phyloP scores from a whole-genome alignment of 2,329 filamentous ascomycete genomes.

The Aureobasidium sp. region DNA sequence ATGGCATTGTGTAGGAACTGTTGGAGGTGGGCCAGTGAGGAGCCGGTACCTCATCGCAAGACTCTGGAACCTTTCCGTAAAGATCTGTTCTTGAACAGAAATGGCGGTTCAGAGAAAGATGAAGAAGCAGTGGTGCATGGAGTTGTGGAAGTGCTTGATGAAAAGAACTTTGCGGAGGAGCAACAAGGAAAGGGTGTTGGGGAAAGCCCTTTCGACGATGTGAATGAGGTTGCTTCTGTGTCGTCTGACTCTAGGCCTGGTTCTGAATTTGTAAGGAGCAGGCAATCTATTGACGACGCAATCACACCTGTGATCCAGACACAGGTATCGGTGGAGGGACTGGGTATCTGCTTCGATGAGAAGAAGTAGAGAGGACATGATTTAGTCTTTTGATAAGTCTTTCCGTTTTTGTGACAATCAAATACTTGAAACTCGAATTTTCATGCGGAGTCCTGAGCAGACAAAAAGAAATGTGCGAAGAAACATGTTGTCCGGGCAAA shows the following conservation, averaged over 20 bases:
- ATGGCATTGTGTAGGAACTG: constrained; percentile 16
- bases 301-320: background rate
- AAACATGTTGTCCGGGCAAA: background rate
- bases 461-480: background rate
- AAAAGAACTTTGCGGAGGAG: background rate
- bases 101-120: background rate
- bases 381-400: background rate
- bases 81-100: constrained; percentile 20
- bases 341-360: background rate
- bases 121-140: constrained; percentile 8
- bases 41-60: constrained; percentile 21
- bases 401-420: too few relatives aligned
- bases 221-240: background rate
- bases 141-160: background rate
- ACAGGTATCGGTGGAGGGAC: background rate
- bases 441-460: background rate
- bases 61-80: constrained; percentile 23
- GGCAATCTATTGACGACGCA: background rate
- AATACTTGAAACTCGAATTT: too few relatives aligned
- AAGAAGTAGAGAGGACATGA: background rate
- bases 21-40: constrained; percentile 23
- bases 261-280: background rate
- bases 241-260: background rate
- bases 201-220: background rate
- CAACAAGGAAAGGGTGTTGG: background rate